A percentile compares a stretch with the other conserved stretches of the same genome.
phyloP scores from a whole-genome alignment of 2,329 filamentous ascomycete genomes.

The Cladosporium sp. region DNA sequence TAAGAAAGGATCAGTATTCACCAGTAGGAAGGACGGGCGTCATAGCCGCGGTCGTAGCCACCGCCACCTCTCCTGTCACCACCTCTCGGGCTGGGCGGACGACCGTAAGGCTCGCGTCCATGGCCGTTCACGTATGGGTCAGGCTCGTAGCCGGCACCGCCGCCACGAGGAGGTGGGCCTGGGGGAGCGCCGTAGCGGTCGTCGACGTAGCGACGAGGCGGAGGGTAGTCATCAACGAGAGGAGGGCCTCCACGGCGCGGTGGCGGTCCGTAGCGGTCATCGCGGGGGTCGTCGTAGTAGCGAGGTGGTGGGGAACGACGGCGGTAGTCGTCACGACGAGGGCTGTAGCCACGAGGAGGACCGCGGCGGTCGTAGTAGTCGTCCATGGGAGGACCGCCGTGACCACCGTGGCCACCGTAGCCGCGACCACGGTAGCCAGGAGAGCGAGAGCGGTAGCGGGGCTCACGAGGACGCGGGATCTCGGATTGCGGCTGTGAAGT shows the following conservation, averaged over 20 bases:
- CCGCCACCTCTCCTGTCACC: conserved; percentile 34
- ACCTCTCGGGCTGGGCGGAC: conserved; percentile 53
- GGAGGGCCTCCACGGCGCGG: conserved; percentile 62
- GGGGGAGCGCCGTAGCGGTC: conserved; percentile 65
- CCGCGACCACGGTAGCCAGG: conserved; percentile 64
- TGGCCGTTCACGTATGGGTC: conserved; percentile 64
- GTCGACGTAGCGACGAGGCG: conserved; percentile 65
- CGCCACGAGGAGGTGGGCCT: conserved; percentile 38
- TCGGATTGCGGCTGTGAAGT: conserved; percentile 63
- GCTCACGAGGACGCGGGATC: conserved; percentile 52
- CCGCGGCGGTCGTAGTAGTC: conserved; percentile 79
- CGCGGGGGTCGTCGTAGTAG: conserved; percentile 84
- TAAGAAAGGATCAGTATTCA: conserved; percentile 22
- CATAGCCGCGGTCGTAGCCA: conserved; percentile 35
- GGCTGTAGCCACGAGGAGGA: conserved; percentile 77
- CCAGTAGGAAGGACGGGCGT: conserved; percentile 33
- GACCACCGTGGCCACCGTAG: conserved; percentile 46
- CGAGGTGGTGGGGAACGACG: conserved; percentile 79
- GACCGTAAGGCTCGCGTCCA: conserved; percentile 55
- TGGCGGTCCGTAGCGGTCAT: conserved; percentile 62
- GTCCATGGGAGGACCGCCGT: conserved; percentile 60
- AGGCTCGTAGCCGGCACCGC: conserved; percentile 56
- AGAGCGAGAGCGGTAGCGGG: conserved; percentile 78
- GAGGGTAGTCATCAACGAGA: conserved; percentile 74
- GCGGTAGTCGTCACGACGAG: conserved; percentile 80